Conservation (phyloP, 495 filamentous ascomycete species). For the Xylaria cubensis region DNA sequence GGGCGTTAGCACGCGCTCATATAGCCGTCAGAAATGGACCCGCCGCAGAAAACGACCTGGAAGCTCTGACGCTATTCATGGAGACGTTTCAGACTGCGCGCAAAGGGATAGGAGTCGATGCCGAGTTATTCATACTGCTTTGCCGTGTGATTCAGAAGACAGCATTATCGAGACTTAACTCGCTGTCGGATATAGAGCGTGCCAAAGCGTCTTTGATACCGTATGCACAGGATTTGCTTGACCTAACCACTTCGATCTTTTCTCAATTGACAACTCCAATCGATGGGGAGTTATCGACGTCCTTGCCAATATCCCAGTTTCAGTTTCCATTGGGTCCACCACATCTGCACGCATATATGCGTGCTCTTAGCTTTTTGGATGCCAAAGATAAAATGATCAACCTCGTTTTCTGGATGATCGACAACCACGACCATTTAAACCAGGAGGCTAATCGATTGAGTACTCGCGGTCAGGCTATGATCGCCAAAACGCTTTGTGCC, state of each 20-base stretch:
- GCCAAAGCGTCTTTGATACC: conserved; percentile 18
- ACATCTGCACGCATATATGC: conserved; percentile 48
- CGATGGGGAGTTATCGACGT: neutral
- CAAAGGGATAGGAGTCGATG: conserved; percentile 28
- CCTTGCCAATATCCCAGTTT: conserved; percentile 21
- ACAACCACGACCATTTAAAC: conserved; percentile 38
- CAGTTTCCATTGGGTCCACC: conserved; percentile 37
- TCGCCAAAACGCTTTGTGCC: conserved; percentile 43
- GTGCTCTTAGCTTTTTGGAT: conserved; percentile 44
- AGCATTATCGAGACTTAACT: conserved; percentile 24
- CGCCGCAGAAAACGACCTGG: conserved; percentile 30
- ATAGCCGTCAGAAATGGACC: conserved; percentile 33
- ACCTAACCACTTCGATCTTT: conserved; percentile 27
- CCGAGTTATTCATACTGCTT: conserved; percentile 35
- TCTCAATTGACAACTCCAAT: conserved; percentile 26
- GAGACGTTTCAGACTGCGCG: conserved; percentile 26
- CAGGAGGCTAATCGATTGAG: conserved; percentile 42
- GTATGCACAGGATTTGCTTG: conserved; percentile 3
- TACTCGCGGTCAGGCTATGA: conserved; percentile 36
- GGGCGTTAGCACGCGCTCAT: conserved; percentile 36
- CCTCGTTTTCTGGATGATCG: conserved; percentile 49
- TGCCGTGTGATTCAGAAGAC: conserved; percentile 37
- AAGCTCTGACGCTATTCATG: conserved; percentile 32
- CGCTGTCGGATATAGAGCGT: neutral
- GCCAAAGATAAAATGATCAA: conserved; percentile 44